Conservation (phyloP, 1,284 basidiomycete species). For the Rhodotorula sp. region DNA sequence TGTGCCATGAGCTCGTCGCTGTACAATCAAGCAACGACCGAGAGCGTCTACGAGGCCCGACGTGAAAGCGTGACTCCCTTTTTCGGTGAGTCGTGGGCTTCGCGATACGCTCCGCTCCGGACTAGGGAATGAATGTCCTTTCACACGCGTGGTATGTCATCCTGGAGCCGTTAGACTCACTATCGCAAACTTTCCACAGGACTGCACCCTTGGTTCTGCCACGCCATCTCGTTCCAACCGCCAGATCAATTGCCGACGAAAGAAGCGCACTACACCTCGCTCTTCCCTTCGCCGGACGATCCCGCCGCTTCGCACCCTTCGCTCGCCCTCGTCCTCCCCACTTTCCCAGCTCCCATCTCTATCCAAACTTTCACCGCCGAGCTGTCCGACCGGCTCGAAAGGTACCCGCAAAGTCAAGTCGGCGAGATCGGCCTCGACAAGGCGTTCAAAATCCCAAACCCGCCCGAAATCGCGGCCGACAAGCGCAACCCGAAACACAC, state of each 20-base stretch:
- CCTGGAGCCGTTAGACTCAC: too few relatives aligned
- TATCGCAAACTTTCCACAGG: conserved; percentile 43
- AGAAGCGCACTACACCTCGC: conserved; percentile 63
- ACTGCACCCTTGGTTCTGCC: conserved; percentile 79
- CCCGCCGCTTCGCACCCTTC: not conserved
- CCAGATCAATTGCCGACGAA: conserved; percentile 48
- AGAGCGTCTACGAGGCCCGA: conserved; percentile 10
- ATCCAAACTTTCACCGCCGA: conserved; percentile 58
- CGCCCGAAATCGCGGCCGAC: conserved; percentile 22
- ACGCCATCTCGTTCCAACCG: conserved; percentile 60
- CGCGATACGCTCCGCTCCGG: too few relatives aligned
- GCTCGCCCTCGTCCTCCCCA: conserved; percentile 12
- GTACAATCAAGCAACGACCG: conserved; percentile 34
- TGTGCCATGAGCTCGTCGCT: conserved; percentile 42
- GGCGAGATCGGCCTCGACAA: conserved; percentile 81
- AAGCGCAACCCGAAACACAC: conserved; percentile 49
- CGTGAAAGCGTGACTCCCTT: conserved; percentile 45
- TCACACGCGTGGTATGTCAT: too few relatives aligned
- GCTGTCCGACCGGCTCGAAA: conserved; percentile 59
- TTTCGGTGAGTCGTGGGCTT: conserved; percentile 42
- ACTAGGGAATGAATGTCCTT: too few relatives aligned
- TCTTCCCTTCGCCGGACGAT: conserved; percentile 54
- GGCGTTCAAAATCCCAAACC: conserved; percentile 64
- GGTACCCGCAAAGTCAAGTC: conserved; percentile 66
- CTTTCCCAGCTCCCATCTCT: conserved; percentile 59